Percentiles rank a stretch among this genome's conserved stretches.
Evolutionary conservation across 805 yeast genomes (phyloP).

Genomic region (Saturnispora sekii): DNA sequence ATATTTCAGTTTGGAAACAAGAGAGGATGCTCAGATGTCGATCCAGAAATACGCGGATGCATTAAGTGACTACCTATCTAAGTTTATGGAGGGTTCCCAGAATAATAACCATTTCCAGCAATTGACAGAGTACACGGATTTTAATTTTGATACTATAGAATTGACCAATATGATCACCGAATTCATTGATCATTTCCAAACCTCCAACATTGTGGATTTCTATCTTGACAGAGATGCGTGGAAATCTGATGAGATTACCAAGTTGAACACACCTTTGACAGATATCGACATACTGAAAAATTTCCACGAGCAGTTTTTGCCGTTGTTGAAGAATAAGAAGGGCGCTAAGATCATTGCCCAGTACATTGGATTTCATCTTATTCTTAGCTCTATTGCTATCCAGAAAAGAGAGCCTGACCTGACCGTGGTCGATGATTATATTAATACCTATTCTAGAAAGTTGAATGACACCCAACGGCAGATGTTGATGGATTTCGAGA

Average conservation of each 20-base stretch:
- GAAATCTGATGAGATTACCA: slow-evolving; percentile 2
- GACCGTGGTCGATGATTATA: not conserved
- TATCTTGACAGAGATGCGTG: not conserved
- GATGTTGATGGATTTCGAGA: slow-evolving; percentile 10
- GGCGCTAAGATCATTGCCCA: not conserved
- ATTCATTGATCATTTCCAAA: slow-evolving; percentile 5
- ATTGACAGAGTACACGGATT: not conserved
- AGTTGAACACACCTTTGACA: not conserved
- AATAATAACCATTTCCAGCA: slow-evolving; percentile 1
- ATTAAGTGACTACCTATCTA: not conserved
- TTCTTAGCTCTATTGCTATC: slow-evolving; percentile 6
- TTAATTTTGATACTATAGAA: not conserved
- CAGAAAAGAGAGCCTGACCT: slow-evolving; percentile 1
- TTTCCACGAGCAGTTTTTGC: not conserved
- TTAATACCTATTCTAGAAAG: not conserved
- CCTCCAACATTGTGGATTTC: slow-evolving; percentile 5
- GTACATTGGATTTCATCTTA: slow-evolving; percentile 8
- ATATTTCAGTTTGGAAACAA: slow-evolving; percentile 22
- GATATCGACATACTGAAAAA: slow-evolving; percentile 3
- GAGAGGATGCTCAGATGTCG: not conserved
- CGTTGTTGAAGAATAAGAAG: not conserved
- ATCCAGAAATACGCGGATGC: slow-evolving; percentile 4
- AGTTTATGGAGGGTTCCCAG: not conserved
- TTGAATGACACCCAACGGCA: slow-evolving; percentile 7
- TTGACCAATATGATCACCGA: slow-evolving; percentile 5